A percentile compares a stretch with the other conserved stretches of the same genome.
phyloP scores from a whole-genome alignment of 257 asterid species.

The Solanum lignicaule region DNA sequence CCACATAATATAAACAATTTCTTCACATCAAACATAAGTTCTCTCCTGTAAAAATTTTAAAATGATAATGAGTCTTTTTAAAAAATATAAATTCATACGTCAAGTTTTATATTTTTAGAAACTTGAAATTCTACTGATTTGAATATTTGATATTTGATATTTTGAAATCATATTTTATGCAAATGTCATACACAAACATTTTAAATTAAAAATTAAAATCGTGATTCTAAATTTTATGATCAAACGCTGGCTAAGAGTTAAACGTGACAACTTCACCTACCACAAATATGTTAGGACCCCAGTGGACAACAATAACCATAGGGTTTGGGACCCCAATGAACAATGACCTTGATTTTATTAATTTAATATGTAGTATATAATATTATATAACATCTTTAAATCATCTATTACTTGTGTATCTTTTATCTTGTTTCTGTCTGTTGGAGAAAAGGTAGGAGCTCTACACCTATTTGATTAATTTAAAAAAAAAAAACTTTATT shows the following conservation, averaged over 20 bases:
- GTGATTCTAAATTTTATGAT: background rate
- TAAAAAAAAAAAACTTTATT: background rate
- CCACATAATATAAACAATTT: background rate
- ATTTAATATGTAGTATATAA: too few relatives aligned
- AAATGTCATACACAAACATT: too few relatives aligned
- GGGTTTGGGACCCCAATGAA: background rate
- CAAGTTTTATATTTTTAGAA: background rate
- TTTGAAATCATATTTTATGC: accelerated
- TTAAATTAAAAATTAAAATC: background rate
- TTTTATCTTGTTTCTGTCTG: background rate
- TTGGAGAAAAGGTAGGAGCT: background rate
- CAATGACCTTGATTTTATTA: background rate
- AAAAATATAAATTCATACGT: too few relatives aligned
- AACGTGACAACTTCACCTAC: background rate
- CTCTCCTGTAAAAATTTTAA: too few relatives aligned
- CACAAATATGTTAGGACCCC: background rate
- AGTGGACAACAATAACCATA: background rate
- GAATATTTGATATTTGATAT: too few relatives aligned
- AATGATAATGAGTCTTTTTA: accelerated
- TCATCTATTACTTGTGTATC: background rate
- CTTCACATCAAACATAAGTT: background rate
- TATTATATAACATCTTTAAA: background rate
- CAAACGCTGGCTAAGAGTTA: accelerated
- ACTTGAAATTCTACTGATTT: too few relatives aligned
- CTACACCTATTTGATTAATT: background rate